Base-by-base conservation (phyloP, 768 basidiomycete species). In the Dioszegia hungarica region DNA sequence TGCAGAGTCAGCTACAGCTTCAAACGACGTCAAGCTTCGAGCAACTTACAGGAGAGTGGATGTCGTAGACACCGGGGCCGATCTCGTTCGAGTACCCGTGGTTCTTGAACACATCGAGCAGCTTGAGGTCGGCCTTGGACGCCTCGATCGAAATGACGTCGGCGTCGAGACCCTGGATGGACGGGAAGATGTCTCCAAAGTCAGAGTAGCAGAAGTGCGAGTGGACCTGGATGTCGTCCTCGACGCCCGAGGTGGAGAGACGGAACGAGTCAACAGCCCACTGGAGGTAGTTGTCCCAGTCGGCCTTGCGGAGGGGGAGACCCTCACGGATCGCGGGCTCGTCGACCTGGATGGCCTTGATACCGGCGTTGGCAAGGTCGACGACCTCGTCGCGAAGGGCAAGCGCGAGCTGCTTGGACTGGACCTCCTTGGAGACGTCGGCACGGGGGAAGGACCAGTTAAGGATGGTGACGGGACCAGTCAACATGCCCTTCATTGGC, bases 401-500 rank as follows among this genome's bases (percentile, higher is more conserved):
- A 63, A 99, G 84, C 54, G 95, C 95, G 65, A 99, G 85, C 78
- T 99, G 95, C 82, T 93, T 91, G 77, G 91, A 92, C 81, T 99
- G 95, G 64, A 93, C 78, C 80, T 98, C 94, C 75, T 90, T 89
- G 53, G 88, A 85, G 66, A 98, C 88, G 76, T 99, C 95, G 65
- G 90, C 90, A 78, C 95, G 94, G 73, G 95, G 95, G 93, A 99
- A 99, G 31, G 95, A 98, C 95, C 95, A 99, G 84, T 98, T 98
- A 79, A 98, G 85, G 79, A 99, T 95, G 66, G 74, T 73, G 77
- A 97, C 93, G 19, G 92, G 93, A 62, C 94, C 94, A 55, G 94
- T 93, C 55, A 98, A 82, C 95, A 98, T 97, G 67, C 94, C 94
- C 86, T 99, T 99, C 90, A 99, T 92, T 68, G 93, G 95, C 77